Conservation (phyloP, 768 basidiomycete genomes). For the Candolleomyces aberdarensis region DNA sequence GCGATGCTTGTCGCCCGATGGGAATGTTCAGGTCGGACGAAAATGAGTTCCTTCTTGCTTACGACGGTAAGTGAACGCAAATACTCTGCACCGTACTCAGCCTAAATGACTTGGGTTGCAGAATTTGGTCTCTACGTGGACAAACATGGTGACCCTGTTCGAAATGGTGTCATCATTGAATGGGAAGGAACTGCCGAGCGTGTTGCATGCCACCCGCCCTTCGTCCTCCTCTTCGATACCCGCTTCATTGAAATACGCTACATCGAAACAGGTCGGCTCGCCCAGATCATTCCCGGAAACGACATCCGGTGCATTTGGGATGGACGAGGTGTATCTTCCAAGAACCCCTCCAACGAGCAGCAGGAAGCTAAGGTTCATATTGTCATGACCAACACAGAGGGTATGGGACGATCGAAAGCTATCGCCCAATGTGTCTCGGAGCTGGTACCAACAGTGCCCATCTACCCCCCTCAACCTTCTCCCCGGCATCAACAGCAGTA, state of each 20-base stretch:
- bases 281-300: constrained; percentile 77
- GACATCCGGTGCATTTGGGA: constrained; percentile 91
- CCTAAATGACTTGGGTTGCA: constrained; percentile 20
- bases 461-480: constrained; percentile 45
- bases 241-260: constrained; percentile 91
- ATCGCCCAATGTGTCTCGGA: constrained; percentile 75
- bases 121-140: constrained; percentile 93
- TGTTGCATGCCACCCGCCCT: constrained; percentile 86
- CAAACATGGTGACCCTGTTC: constrained; percentile 85
- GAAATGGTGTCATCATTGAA: constrained; percentile 70
- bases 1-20: constrained; percentile 76
- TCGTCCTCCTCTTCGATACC: constrained; percentile 82
- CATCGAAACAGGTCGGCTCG: constrained; percentile 73
- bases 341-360: constrained; percentile 54
- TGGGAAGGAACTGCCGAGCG: constrained; percentile 93
- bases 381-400: constrained; percentile 64
- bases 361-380: constrained; percentile 86
- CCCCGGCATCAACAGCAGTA: constrained; percentile 10
- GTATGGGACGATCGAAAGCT: constrained; percentile 39
- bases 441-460: constrained; percentile 71
- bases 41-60: constrained; percentile 86
- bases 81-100: not conserved
- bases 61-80: constrained; percentile 59
- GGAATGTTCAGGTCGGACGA: constrained; percentile 89
- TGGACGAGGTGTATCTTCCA: constrained; percentile 58